Evolutionary conservation across 2,329 filamentous ascomycete species (phyloP).

Genomic region (Byssothecium circinans): DNA sequence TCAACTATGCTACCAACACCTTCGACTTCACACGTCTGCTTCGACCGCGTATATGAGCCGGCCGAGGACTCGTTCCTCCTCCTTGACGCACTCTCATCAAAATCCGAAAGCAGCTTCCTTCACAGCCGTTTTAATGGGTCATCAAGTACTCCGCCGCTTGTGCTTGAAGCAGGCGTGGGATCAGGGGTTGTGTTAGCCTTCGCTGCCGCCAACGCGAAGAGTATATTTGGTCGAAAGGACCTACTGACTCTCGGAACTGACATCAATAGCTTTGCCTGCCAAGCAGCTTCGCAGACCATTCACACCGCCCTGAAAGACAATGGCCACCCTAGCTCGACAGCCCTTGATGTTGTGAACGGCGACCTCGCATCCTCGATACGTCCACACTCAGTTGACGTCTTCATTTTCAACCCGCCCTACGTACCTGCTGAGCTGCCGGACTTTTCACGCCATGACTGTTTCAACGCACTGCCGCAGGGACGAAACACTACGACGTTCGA

Average conservation of each 20-base stretch:
- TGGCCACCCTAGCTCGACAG: slow-evolving; percentile 40
- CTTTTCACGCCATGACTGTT: slow-evolving; percentile 45
- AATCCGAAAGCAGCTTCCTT: slow-evolving; percentile 70
- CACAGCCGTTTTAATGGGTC: slow-evolving; percentile 58
- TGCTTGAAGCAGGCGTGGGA: slow-evolving; percentile 86
- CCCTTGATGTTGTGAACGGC: slow-evolving; percentile 67
- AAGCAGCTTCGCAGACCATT: slow-evolving; percentile 72
- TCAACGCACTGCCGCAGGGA: slow-evolving; percentile 29
- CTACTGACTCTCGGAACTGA: slow-evolving; percentile 78
- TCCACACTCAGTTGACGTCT: slow-evolving; percentile 68
- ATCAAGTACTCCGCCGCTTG: slow-evolving; percentile 50
- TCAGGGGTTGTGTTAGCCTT: slow-evolving; percentile 95
- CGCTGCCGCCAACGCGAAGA: slow-evolving; percentile 70
- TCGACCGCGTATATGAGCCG: slow-evolving; percentile 88
- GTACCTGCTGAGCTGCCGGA: slow-evolving; percentile 80
- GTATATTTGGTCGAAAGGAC: slow-evolving; percentile 71
- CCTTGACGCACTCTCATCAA: slow-evolving; percentile 82
- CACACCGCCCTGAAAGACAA: slow-evolving; percentile 48
- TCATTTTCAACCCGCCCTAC: slow-evolving; percentile 97
- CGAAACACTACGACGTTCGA: slow-evolving; percentile 60
- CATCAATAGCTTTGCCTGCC: slow-evolving; percentile 81
- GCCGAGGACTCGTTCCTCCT: slow-evolving; percentile 95
- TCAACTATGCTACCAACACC: slow-evolving; percentile 83
- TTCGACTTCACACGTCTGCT: slow-evolving; percentile 87
- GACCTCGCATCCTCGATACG: slow-evolving; percentile 70